Conservation (phyloP, 495 filamentous ascomycete species). For the Hypoxylon crocopeplum region DNA sequence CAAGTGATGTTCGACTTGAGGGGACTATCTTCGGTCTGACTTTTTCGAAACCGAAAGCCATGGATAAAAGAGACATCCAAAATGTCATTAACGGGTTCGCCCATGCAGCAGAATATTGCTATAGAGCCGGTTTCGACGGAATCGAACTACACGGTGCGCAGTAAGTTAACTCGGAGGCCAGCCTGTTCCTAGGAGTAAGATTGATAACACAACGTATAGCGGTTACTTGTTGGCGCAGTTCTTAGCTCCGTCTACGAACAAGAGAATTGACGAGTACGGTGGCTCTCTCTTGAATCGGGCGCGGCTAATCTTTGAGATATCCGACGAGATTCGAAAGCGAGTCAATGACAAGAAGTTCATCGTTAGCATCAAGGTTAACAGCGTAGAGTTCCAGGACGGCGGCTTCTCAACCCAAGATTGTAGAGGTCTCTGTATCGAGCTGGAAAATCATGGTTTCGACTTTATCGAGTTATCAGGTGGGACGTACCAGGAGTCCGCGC, state of each 20-base stretch:
- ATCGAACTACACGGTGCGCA: slow-evolving; percentile 64
- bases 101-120: slow-evolving; percentile 61
- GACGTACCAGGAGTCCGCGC: slow-evolving; percentile 62
- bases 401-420: slow-evolving; percentile 66
- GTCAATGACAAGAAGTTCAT: slow-evolving; percentile 56
- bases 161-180: slow-evolving; percentile 20
- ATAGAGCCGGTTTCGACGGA: slow-evolving; percentile 66
- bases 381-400: slow-evolving; percentile 26
- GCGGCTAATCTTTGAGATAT: slow-evolving; percentile 64
- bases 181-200: too few species aligned
- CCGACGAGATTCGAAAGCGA: slow-evolving; percentile 53
- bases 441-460: slow-evolving; percentile 64
- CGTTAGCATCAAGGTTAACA: slow-evolving; percentile 71
- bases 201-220: too few species aligned
- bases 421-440: slow-evolving; percentile 56
- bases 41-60: slow-evolving; percentile 43
- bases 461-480: slow-evolving; percentile 73
- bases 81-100: slow-evolving; percentile 58
- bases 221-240: slow-evolving; percentile 69
- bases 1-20: slow-evolving; percentile 64
- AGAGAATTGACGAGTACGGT: slow-evolving; percentile 68
- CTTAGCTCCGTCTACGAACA: slow-evolving; percentile 65
- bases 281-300: slow-evolving; percentile 62
- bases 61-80: slow-evolving; percentile 58
- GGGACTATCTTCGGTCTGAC: slow-evolving; percentile 23